These are phyloP conservation scores for Escovopsis weberi DNA, from an alignment of 2,329 filamentous ascomycete species.

Conservation along the genomic window DNA sequence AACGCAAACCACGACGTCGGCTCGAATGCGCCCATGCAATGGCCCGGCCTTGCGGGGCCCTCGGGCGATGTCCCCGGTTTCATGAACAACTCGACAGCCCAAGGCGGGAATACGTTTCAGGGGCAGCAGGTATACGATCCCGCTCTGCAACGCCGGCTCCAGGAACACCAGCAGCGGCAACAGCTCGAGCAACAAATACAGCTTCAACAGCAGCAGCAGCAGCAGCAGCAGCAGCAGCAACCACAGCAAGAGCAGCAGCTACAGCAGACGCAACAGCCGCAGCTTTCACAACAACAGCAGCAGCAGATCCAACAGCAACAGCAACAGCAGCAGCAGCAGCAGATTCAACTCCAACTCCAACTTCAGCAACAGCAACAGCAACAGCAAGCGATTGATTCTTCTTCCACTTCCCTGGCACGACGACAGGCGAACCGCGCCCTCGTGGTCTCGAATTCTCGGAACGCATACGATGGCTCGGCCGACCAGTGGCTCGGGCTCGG, in stretches of 20 bases:
- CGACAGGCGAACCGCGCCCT: slow-evolving; percentile 37
- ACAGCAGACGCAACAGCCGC: too few species aligned
- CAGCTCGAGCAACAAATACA: too few species aligned
- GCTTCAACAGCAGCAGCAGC: too few species aligned
- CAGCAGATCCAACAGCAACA: too few species aligned
- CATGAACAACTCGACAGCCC: slow-evolving; percentile 19
- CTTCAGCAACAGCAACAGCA: slow-evolving; percentile 9
- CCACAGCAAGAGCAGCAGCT: neutral
- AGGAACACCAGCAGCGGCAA: too few species aligned
- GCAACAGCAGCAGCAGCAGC: too few species aligned
- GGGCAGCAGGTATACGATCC: too few species aligned
- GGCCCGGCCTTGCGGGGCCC: slow-evolving; percentile 19
- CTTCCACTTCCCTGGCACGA: slow-evolving; percentile 37
- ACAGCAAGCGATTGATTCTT: slow-evolving; percentile 16
- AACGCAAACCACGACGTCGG: slow-evolving; percentile 27
- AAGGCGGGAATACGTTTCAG: slow-evolving; percentile 21
- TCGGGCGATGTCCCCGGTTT: slow-evolving; percentile 22
- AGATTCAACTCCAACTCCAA: neutral
- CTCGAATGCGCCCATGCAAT: slow-evolving; percentile 32
- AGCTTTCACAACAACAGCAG: too few species aligned
- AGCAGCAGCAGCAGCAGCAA: neutral
- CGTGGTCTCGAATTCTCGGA: slow-evolving; percentile 26
- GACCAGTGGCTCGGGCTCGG: slow-evolving; percentile 29
- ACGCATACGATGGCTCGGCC: slow-evolving; percentile 22
- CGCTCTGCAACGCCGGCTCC: neutral